Evolutionary conservation across 106 monocot species (phyloP).

Genomic region (Dendrobium chrysotoxum): DNA sequence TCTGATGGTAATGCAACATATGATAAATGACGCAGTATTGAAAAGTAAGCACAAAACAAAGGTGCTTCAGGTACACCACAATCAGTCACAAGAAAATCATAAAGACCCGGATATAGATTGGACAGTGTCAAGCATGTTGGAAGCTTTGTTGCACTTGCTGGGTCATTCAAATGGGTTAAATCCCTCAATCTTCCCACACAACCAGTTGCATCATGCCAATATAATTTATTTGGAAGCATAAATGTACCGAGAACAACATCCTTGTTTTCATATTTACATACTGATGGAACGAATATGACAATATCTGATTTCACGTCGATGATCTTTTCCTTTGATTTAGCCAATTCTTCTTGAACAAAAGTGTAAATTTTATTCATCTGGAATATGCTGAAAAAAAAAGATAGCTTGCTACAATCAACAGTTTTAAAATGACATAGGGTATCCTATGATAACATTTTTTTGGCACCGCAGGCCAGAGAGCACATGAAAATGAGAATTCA

Average conservation of each 20-base stretch:
- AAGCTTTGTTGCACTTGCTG: not conserved
- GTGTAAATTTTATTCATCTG: conserved; percentile 52
- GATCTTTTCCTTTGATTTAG: conserved; percentile 8
- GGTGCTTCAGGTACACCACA: conserved; percentile 40
- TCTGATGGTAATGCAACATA: conserved; percentile 31
- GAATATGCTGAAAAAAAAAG: conserved; percentile 26
- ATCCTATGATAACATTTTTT: too few relatives aligned
- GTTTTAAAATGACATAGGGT: too few relatives aligned
- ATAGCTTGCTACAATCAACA: not conserved
- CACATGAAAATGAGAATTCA: too few relatives aligned
- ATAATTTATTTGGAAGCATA: conserved; percentile 33
- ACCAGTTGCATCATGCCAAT: conserved; percentile 63
- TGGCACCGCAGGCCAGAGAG: too few relatives aligned
- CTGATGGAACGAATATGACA: conserved; percentile 43
- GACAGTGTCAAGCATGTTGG: conserved; percentile 14
- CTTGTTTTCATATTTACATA: not conserved
- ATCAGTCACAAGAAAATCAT: conserved; percentile 44
- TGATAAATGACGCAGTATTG: conserved; percentile 38
- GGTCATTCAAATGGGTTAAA: not conserved
- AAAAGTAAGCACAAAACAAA: conserved; percentile 24
- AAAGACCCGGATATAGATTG: conserved; percentile 38
- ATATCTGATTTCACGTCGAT: conserved; percentile 18
- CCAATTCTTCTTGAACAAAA: conserved; percentile 29
- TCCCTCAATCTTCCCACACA: conserved; percentile 30
- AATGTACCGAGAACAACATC: conserved; percentile 33